Base-by-base conservation (phyloP, 2,329 filamentous ascomycete species). In the Penicillium sp. region DNA sequence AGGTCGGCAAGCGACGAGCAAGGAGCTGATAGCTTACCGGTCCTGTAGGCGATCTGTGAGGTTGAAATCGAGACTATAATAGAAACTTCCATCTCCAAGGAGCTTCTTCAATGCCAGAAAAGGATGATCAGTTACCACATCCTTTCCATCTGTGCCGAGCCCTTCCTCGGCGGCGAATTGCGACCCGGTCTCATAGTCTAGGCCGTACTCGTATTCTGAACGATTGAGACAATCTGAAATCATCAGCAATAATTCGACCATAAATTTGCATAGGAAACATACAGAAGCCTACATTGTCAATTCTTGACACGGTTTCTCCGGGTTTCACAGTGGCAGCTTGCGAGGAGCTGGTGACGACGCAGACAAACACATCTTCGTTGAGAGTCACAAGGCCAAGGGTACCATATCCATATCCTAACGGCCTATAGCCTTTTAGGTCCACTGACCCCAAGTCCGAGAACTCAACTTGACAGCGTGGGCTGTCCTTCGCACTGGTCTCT, bases 1-100 rank as follows among this genome's bases (percentile, higher is more conserved):
- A 45, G 16, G 35, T 18, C 20, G 20, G n/a, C 26, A 7, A 24
- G 18, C 9, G 5, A 18, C 14, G 20, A 43, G 26, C 20, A 50
- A 32, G 10, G 57, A 56, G 34, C 31, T 51, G 54, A 53, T 52
- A 18, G 51, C 73, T 66, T 71, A 91, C 84, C 93, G 86, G 69
- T 97, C 89, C 74, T 99, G 94, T 60, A 97, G 78, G 64, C 94
- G 85, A 74, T 96, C 92, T 4, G 94, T 99, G 47, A 99, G 80
- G 71, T 99, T 93, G 72, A 99, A 99, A 73, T 97, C 92, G n/a
- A 91, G 90, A 71, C 92, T 97, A 77, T 97, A 99, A 73, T 97
- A 99, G 72, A 99, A 99, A 31, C 89, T 96, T 26, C 93, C 92
- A 72, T 95, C 92, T 69, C 90, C 89, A 54, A 99, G 79, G 37